phyloP scores from a whole-genome alignment of 495 filamentous ascomycete genomes.

The Xanthoparmelia taractica region DNA sequence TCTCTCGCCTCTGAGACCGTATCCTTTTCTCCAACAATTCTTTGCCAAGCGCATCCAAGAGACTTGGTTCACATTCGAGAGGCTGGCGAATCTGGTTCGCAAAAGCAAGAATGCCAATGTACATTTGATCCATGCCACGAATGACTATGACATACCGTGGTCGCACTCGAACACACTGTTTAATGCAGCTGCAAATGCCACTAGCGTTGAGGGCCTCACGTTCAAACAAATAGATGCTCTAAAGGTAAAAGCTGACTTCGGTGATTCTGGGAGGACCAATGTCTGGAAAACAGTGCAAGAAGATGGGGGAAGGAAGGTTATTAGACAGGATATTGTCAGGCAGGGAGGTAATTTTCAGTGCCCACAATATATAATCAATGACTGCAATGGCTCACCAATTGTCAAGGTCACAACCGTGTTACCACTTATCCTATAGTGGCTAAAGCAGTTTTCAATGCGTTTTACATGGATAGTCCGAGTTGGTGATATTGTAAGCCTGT shows the following conservation, averaged over 20 bases:
- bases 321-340: conserved; percentile 21
- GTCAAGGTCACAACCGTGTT: conserved; percentile 26
- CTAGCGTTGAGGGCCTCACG: conserved; percentile 29
- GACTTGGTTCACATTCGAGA: conserved; percentile 46
- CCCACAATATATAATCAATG: background rate
- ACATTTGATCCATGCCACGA: conserved; percentile 64
- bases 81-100: conserved; percentile 36
- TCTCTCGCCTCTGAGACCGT: conserved; percentile 60
- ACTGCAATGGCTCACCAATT: conserved; percentile 4
- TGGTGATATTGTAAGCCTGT: background rate
- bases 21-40: conserved; percentile 45
- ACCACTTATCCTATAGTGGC: conserved; percentile 23
- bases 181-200: conserved; percentile 47
- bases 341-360: conserved; percentile 19
- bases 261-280: conserved; percentile 17
- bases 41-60: conserved; percentile 44
- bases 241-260: conserved; percentile 17
- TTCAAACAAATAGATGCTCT: conserved; percentile 22
- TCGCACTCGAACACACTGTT: conserved; percentile 51
- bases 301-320: conserved; percentile 16
- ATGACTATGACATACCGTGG: conserved; percentile 72
- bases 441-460: conserved; percentile 21
- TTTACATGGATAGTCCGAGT: background rate
- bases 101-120: conserved; percentile 49
- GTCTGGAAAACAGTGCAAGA: conserved; percentile 21